Evolutionary conservation across 208 protist species (phyloP), one percentile per base, ranked within the genome.

Genomic region (Trypanosomatidae sp.): DNA sequence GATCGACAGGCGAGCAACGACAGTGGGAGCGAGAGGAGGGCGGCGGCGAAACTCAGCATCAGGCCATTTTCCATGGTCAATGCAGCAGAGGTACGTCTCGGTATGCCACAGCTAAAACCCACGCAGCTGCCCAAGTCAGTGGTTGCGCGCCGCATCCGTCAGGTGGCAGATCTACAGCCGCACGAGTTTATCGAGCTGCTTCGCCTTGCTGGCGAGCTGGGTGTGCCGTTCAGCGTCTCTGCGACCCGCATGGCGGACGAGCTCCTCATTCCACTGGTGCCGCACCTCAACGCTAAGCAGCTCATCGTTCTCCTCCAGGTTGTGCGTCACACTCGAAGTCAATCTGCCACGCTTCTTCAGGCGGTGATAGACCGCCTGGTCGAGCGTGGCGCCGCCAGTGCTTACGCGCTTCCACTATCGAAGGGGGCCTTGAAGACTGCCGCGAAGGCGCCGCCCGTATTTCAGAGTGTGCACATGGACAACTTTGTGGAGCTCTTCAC

Each of bases 151-250:
- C 86, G 84, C 50, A 69, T 91, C n/a, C 53, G 60, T 39, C 75
- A 64, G n/a, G 73, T 88, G 6, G 66, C 81, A 3, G 81, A 89
- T 52, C 59, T 94, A 41, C 68, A 65, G 5, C 69, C 73, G 17
- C 39, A 70, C 4, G 85, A 91, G 71, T 78, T 94, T 15, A 69
- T 94, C 39, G 76, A 81, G n/a, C 76, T 94, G 52, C 70, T 95
- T 22, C 71, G n/a, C 55, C 80, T 93, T 66, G 72, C 84, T 7
- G 86, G 84, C 3, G 91, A 95, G 15, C 56, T 95, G 12, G 83
- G 85, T 39, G 75, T 91, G 3, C 70, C 84, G 7, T 91, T 91
- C 44, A 62, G 84, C 53, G 66, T 77, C 22, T 87, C 86, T 19
- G 62, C 86, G 13, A 59, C 70, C 2, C 67, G 76, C 30, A 74